Evolutionary conservation across 2,329 filamentous ascomycete genomes (phyloP).

Genomic region (Lasiodiplodia gonubiensis): DNA sequence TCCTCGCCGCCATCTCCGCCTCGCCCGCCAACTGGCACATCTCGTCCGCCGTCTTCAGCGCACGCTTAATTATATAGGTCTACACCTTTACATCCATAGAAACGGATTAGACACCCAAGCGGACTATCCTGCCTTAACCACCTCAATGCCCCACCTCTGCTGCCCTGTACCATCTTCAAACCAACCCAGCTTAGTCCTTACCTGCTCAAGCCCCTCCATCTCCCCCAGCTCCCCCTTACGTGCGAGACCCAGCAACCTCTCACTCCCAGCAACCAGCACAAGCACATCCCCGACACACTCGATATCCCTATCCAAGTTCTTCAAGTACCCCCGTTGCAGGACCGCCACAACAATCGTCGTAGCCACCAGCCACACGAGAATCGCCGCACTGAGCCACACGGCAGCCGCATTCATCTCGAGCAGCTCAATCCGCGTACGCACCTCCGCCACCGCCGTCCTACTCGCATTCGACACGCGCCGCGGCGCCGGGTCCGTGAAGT

Average conservation of each 20-base stretch:
- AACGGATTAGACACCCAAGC: too few species aligned
- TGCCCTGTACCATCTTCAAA: not conserved
- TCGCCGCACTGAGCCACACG: too few species aligned
- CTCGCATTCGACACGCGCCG: not conserved
- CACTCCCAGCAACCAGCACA: slow-evolving; percentile 29
- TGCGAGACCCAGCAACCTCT: slow-evolving; percentile 19
- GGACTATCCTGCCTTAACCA: not conserved
- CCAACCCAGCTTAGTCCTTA: not conserved
- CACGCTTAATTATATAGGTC: too few species aligned
- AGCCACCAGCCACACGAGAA: too few species aligned
- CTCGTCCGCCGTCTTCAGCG: too few species aligned
- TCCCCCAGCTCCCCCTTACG: not conserved
- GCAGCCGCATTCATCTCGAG: slow-evolving; percentile 29
- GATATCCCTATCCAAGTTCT: slow-evolving; percentile 11
- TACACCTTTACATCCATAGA: too few species aligned
- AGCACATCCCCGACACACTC: slow-evolving; percentile 31
- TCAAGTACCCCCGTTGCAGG: not conserved
- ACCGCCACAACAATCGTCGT: not conserved
- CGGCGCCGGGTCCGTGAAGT: not conserved
- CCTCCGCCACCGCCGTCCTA: not conserved
- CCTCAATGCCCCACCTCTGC: not conserved
- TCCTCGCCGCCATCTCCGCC: too few species aligned
- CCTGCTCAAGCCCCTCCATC: not conserved
- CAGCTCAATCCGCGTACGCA: slow-evolving; percentile 27
- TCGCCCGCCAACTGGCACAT: too few species aligned